Evolutionary conservation across 306 rosid species (phyloP).

Genomic region (Ziziphus jujuba): DNA sequence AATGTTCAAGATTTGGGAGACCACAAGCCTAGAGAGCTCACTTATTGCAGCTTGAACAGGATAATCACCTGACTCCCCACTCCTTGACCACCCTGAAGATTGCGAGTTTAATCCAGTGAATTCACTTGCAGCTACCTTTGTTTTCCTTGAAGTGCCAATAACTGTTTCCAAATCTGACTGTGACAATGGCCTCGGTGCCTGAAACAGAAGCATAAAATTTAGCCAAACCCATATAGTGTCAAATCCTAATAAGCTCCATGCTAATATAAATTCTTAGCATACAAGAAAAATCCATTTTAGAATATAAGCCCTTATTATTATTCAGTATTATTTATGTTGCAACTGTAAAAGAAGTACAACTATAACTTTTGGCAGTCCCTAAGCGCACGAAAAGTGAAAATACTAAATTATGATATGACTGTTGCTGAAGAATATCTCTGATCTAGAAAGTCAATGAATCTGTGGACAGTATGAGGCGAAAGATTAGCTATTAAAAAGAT

Average conservation of each 20-base stretch:
- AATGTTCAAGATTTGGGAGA: conserved; percentile 71
- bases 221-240: too few species aligned
- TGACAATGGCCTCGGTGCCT: conserved; percentile 67
- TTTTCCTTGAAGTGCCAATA: conserved; percentile 63
- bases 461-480: too few species aligned
- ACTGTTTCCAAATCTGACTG: conserved; percentile 76
- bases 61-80: conserved; percentile 58
- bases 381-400: too few species aligned
- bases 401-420: too few species aligned
- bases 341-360: too few species aligned
- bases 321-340: too few species aligned
- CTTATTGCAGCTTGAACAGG: conserved; percentile 73
- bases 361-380: too few species aligned
- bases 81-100: conserved; percentile 45
- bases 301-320: too few species aligned
- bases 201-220: conserved; percentile 24
- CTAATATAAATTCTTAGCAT: background rate
- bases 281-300: too few species aligned
- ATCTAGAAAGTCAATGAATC: too few species aligned
- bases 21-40: conserved; percentile 74
- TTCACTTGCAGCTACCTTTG: conserved; percentile 81
- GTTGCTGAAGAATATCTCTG: too few species aligned
- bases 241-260: conserved; percentile 1
- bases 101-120: conserved; percentile 52
- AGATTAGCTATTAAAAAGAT: too few species aligned